These are phyloP conservation scores for Acanthamoeba culbertsoni DNA, from an alignment of 208 protist genomes.

Conservation along the genomic window DNA sequence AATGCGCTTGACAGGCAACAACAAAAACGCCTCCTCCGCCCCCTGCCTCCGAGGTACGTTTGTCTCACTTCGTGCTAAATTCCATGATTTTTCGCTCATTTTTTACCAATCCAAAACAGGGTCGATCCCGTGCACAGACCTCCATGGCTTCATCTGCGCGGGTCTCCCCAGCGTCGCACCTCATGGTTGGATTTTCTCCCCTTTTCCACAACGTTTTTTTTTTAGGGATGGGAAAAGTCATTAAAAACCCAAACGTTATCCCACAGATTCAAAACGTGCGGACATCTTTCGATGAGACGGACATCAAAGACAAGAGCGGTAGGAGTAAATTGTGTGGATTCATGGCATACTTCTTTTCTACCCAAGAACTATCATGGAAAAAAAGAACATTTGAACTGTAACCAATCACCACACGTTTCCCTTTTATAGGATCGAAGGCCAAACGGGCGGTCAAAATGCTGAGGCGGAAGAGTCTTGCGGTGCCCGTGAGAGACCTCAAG, in stretches of 20 bases:
- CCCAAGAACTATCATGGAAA: not conserved
- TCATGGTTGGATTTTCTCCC: too few relatives aligned
- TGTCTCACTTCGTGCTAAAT: too few relatives aligned
- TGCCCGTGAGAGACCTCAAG: not conserved
- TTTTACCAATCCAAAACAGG: not conserved
- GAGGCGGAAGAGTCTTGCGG: not conserved
- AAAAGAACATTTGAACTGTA: too few relatives aligned
- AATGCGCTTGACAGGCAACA: not conserved
- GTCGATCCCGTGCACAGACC: not conserved
- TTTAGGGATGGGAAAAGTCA: too few relatives aligned
- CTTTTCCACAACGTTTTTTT: too few relatives aligned
- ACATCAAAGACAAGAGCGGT: slow-evolving; percentile 2
- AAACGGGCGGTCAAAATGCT: not conserved
- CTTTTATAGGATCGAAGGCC: not conserved
- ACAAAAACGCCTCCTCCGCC: too few relatives aligned
- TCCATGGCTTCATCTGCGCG: not conserved
- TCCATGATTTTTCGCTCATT: not conserved
- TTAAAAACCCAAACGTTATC: too few relatives aligned
- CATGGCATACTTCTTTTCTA: not conserved
- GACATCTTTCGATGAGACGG: slow-evolving; percentile 18
- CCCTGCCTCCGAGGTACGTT: too few relatives aligned
- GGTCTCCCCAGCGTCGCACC: too few relatives aligned
- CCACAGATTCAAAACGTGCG: not conserved
- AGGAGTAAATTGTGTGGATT: not conserved
- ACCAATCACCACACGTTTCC: too few relatives aligned